Base-by-base conservation (phyloP, 306 rosid genomes). In the Sophora flavescens region DNA sequence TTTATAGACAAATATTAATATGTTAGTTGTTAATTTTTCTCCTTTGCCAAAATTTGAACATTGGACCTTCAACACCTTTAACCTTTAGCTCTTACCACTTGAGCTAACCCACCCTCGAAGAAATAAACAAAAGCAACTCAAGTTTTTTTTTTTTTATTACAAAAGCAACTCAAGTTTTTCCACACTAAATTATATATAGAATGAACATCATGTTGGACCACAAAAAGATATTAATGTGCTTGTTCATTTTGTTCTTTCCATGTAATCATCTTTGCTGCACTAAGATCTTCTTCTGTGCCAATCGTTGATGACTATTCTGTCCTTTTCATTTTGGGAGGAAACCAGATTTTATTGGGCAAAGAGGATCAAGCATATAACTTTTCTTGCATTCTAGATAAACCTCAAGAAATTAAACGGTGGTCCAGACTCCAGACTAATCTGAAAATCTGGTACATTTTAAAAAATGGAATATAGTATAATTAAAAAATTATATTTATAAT, bases 131-230 rank as follows among this genome's bases (percentile, higher is more conserved):
- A 48, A 44, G 6, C 18, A 15, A 22, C 22, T 16, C 41, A 26
- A 44, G 9, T 58, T 79, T 64, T 54, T 51, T n/a, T n/a, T n/a
- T n/a, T n/a, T n/a, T n/a, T n/a, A n/a, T n/a, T n/a, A 36, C 47
- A 41, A 65, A 48, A 44, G 6, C 18, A 15, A 22, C 22, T 16
- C 41, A 26, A 44, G 9, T 58, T 79, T 64, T 54, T 51, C n/a
- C 18, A 74, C 63, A 51, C 44, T 72, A 60, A 11, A 72, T 72
- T 72, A 56, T 44, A 61, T 36, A 13, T 66, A 60, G 68, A 81
- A 2, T 28, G 12, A 72, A 53, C 6, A 42, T 36, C 50, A 52
- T 14, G 68, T 79, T 79, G 57, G 66, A 53, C 82, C 80, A 54
- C 35, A 6, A 26, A 26, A 17, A 58, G 41, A 54, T 53, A 50